Evolutionary conservation across 1,284 basidiomycete species (phyloP).

Genomic region (Boletellus dicymbophilus): DNA sequence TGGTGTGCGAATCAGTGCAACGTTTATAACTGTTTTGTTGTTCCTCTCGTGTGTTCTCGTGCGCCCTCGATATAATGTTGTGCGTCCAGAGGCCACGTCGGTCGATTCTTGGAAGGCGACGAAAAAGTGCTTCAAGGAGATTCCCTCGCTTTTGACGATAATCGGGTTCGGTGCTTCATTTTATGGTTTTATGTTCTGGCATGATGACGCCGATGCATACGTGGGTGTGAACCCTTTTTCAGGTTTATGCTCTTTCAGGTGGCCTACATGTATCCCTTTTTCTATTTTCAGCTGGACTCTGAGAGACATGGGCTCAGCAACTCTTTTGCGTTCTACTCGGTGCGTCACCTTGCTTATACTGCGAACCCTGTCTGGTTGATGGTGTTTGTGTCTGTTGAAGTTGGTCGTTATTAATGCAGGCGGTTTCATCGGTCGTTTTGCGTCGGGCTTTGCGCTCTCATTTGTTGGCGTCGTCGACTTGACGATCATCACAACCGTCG

Average conservation of each 20-base stretch:
- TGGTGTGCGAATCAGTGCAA: constrained; percentile 34
- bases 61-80: too few relatives aligned
- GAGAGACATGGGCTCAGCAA: constrained; percentile 24
- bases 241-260: constrained; percentile 26
- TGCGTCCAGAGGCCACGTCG: too few relatives aligned
- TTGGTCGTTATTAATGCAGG: constrained; percentile 45
- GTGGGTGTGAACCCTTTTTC: background rate
- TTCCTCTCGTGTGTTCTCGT: constrained; percentile 28
- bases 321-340: constrained; percentile 33
- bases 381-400: constrained; percentile 21
- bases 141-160: constrained; percentile 23
- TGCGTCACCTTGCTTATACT: constrained; percentile 3
- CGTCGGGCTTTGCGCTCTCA: constrained; percentile 37
- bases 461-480: constrained; percentile 44
- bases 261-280: constrained; percentile 26
- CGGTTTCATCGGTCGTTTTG: constrained; percentile 41
- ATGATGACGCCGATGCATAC: background rate
- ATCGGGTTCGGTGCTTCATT: constrained; percentile 5
- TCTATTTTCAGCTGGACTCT: constrained; percentile 34
- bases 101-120: constrained; percentile 22
- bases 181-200: too few relatives aligned
- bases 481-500: constrained; percentile 33
- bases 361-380: background rate
- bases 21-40: constrained; percentile 28
- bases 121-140: constrained; percentile 26